These are phyloP conservation scores for Dalechampia spathulata DNA, from an alignment of 441 rosid species.

Conservation along the genomic window DNA sequence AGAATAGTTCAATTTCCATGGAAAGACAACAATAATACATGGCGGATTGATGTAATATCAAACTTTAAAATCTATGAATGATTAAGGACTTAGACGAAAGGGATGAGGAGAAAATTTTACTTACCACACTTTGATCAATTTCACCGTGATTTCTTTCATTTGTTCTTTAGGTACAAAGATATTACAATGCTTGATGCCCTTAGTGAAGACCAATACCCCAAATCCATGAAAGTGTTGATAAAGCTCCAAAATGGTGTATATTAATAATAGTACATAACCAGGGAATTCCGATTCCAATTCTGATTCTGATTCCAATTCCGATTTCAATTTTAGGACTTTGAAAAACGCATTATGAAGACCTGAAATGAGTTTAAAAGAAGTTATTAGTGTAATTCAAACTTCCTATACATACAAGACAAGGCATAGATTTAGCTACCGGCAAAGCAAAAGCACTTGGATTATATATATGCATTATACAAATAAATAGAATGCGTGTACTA, in stretches of 20 bases:
- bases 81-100: too few species aligned
- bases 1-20: too few species aligned
- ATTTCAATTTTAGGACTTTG: too few species aligned
- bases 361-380: slow-evolving; percentile 11
- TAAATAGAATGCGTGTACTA: not conserved
- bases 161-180: too few species aligned
- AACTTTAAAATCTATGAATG: slow-evolving; percentile 2
- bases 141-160: too few species aligned
- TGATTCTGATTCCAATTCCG: too few species aligned
- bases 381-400: too few species aligned
- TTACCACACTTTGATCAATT: slow-evolving; percentile 25
- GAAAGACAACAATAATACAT: too few species aligned
- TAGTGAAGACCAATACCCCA: slow-evolving; percentile 8
- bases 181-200: slow-evolving; percentile 16
- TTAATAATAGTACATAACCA: too few species aligned
- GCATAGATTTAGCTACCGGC: not conserved
- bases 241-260: slow-evolving; percentile 19
- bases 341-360: slow-evolving; percentile 16
- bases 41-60: slow-evolving; percentile 11
- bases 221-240: slow-evolving; percentile 9
- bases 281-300: too few species aligned
- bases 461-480: too few species aligned
- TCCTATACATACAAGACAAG: not conserved
- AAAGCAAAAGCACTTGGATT: slow-evolving; percentile 3
- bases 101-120: slow-evolving; percentile 13